Evolutionary conservation across 805 yeast genomes (phyloP).

Genomic region (Ogataea chonburiensis): DNA sequence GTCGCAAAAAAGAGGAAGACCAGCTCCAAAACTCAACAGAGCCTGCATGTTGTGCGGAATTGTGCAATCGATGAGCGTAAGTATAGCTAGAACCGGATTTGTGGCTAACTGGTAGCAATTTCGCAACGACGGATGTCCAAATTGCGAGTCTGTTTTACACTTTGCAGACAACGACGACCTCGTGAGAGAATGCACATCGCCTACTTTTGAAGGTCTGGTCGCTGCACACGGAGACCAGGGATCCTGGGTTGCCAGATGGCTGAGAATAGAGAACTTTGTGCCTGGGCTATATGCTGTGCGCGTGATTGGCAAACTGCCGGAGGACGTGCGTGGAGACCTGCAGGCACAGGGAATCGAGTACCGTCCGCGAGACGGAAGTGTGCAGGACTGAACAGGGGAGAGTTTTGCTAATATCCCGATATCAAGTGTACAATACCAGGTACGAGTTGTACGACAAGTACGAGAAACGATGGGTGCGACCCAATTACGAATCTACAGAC

Average conservation of each 20-base stretch:
- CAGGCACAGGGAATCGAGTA: constrained; percentile 75
- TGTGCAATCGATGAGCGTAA: constrained; percentile 71
- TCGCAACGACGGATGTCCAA: constrained; percentile 88
- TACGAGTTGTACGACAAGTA: constrained; percentile 8
- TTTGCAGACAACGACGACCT: constrained; percentile 74
- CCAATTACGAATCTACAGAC: no score
- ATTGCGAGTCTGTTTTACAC: constrained; percentile 87
- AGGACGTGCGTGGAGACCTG: constrained; percentile 73
- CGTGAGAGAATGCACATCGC: constrained; percentile 90
- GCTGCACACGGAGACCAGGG: constrained; percentile 81
- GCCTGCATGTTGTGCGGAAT: constrained; percentile 98
- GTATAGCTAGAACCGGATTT: constrained; percentile 22
- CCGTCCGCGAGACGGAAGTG: constrained; percentile 94
- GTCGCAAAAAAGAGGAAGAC: constrained; percentile 33
- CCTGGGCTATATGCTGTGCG: constrained; percentile 94
- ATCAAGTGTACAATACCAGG: neutral
- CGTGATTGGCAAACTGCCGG: constrained; percentile 87
- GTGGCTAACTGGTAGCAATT: constrained; percentile 46
- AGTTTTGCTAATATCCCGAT: neutral
- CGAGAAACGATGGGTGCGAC: no score
- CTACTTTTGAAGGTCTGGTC: constrained; percentile 92
- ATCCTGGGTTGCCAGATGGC: constrained; percentile 97
- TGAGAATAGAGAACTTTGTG: constrained; percentile 82
- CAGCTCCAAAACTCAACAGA: constrained; percentile 67
- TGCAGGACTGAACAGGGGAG: constrained; percentile 25